Percentiles rank a stretch among this genome's conserved stretches.
Conservation (phyloP, 371 early-diverging fungal species). For the Coemansia sp. region DNA sequence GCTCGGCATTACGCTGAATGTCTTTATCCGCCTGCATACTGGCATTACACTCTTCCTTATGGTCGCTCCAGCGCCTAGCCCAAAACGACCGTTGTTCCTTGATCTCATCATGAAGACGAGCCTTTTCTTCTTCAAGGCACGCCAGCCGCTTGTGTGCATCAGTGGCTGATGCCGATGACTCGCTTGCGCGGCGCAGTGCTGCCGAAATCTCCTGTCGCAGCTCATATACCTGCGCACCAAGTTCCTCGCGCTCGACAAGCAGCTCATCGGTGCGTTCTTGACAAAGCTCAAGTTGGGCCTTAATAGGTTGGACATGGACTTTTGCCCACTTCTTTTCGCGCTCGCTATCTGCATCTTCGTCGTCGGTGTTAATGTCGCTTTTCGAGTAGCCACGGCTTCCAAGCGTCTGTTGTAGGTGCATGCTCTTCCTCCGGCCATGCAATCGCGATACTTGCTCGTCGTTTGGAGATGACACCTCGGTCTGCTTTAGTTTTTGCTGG, state of each 20-base stretch:
- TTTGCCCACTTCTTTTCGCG: conserved; percentile 29
- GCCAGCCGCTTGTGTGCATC: conserved; percentile 22
- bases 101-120: conserved; percentile 23
- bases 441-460: conserved; percentile 9
- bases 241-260: conserved; percentile 38
- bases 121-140: conserved; percentile 27
- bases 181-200: conserved; percentile 23
- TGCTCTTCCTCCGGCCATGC: conserved; percentile 38
- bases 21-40: not conserved
- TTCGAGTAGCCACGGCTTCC: not conserved
- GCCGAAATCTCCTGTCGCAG: conserved; percentile 32
- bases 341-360: not conserved
- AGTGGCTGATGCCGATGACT: conserved; percentile 8
- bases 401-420: conserved; percentile 6
- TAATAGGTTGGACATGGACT: conserved; percentile 28
- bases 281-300: conserved; percentile 31
- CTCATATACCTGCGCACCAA: conserved; percentile 16
- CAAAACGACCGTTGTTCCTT: conserved; percentile 31
- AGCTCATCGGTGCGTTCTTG: conserved; percentile 42
- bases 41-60: conserved; percentile 19
- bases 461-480: not conserved
- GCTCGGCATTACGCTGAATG: not conserved
- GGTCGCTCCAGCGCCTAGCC: conserved; percentile 30
- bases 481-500: conserved; percentile 6
- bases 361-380: not conserved